Base-by-base conservation (phyloP, 225 moss, liverwort and hornwort species). In the Sphagnum tenellum region DNA sequence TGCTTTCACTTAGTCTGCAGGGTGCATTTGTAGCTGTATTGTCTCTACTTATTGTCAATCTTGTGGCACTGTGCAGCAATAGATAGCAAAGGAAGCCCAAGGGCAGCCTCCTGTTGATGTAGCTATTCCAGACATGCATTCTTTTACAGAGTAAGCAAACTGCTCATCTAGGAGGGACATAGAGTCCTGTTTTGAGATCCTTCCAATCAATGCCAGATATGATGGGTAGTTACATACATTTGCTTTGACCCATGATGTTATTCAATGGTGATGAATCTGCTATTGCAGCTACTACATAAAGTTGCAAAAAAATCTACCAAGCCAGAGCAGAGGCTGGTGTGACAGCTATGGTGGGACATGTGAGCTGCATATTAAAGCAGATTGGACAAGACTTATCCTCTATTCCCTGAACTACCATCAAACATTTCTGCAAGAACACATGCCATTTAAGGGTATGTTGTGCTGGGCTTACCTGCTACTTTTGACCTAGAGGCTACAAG, bases 41-140 rank as follows among this genome's bases (percentile, higher is more conserved):
- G 29, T 29, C 29, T 29, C 29, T 29, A 29, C 29, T 0, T 29
- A 29, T 29, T 29, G 29, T 29, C 29, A 29, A 29, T 29, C 29
- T 29, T 29, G 29, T 29, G 29, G 29, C 29, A 29, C 29, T 29
- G 13, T 68, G 56, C 90, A 93, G 93, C 72, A 86, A 66, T 98
- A 90, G 64, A 87, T 98, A 64, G 84, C 83, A 48, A 98, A 89
- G 71, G 93, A 98, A 72, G 98, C 93, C 69, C 83, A 93, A 84
- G 98, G 98, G 70, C 93, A 93, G 54, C 93, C 86, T 65, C 98
- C 98, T 56, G 76, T 98, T 66, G 93, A 98, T 74, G 98, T 93
- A 64, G 81, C 93, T 70, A 85, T 98, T 64, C 93, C 98, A 69
- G 98, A 98, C 66, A 98, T 98, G 98, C 98, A 98, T 78, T 93